phyloP scores from a whole-genome alignment of 495 filamentous ascomycete species.

The Lasiosphaeris hirsuta region DNA sequence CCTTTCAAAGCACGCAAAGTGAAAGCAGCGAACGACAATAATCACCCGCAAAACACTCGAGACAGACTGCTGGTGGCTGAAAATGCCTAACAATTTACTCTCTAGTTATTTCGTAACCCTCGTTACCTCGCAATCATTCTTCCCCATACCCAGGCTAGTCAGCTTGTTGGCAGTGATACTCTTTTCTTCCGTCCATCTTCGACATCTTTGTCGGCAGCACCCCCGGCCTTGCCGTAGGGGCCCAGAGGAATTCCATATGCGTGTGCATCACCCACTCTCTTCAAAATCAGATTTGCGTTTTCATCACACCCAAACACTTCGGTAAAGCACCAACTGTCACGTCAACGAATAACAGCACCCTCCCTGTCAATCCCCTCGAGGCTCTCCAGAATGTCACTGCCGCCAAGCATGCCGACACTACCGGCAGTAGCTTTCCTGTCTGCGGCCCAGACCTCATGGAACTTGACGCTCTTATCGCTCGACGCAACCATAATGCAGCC shows the following conservation, averaged over 20 bases:
- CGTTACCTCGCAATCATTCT: neutral
- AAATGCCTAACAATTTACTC: constrained; percentile 3
- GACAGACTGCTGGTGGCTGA: neutral
- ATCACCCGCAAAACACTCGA: too few relatives aligned
- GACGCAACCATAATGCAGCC: constrained; percentile 93
- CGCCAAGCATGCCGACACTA: constrained; percentile 68
- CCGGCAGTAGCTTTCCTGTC: constrained; percentile 53
- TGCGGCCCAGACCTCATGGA: constrained; percentile 89
- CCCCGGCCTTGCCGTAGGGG: too few relatives aligned
- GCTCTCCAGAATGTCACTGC: constrained; percentile 83
- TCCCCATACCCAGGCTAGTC: neutral
- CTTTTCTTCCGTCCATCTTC: too few relatives aligned
- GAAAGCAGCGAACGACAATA: too few relatives aligned
- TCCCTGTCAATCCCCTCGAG: constrained; percentile 82
- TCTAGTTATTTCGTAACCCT: neutral
- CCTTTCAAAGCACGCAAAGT: too few relatives aligned
- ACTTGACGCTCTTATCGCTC: constrained; percentile 91
- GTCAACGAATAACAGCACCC: constrained; percentile 56
- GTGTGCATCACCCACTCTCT: too few relatives aligned
- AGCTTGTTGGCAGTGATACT: too few relatives aligned
- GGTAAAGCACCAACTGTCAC: neutral
- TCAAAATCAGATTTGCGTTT: too few relatives aligned
- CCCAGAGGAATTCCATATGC: too few relatives aligned
- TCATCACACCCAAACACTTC: too few relatives aligned
- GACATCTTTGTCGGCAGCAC: too few relatives aligned